phyloP scores from a whole-genome alignment of 2,329 filamentous ascomycete genomes.

The Fonsecaea monophora region DNA sequence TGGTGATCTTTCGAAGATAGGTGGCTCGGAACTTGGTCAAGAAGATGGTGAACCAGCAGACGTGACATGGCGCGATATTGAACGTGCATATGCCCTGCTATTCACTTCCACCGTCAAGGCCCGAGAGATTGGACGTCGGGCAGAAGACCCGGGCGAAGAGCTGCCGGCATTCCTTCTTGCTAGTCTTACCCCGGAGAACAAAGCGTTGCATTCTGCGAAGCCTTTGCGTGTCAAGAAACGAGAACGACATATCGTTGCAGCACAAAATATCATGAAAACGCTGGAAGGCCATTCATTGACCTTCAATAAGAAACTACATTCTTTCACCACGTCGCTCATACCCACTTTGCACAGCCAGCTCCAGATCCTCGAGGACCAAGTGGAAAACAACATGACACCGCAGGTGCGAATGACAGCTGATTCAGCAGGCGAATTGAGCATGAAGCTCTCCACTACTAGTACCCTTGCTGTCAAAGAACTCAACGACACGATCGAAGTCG shows the following conservation, averaged over 20 bases:
- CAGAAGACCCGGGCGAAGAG: constrained; percentile 50
- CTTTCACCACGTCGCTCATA: constrained; percentile 51
- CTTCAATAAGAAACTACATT: constrained; percentile 53
- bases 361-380: constrained; percentile 52
- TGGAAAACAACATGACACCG: constrained; percentile 59
- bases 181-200: constrained; percentile 41
- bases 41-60: constrained; percentile 37
- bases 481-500: constrained; percentile 72
- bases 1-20: constrained; percentile 19
- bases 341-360: constrained; percentile 54
- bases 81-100: constrained; percentile 76
- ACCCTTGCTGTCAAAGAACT: constrained; percentile 81
- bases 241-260: constrained; percentile 62
- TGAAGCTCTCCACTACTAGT: constrained; percentile 76
- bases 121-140: constrained; percentile 74
- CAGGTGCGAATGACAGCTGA: constrained; percentile 73
- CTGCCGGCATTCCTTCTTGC: constrained; percentile 47
- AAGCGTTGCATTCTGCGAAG: constrained; percentile 45
- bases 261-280: constrained; percentile 57
- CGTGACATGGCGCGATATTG: constrained; percentile 71
- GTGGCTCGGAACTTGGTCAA: constrained; percentile 14
- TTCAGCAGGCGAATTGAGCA: constrained; percentile 78
- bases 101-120: constrained; percentile 90
- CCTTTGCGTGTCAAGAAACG: constrained; percentile 49
- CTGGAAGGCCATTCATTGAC: constrained; percentile 52